Percentiles rank a stretch among this genome's conserved stretches.
phyloP scores from a whole-genome alignment of 106 monocot genomes.

The Xerophyta viscosa region DNA sequence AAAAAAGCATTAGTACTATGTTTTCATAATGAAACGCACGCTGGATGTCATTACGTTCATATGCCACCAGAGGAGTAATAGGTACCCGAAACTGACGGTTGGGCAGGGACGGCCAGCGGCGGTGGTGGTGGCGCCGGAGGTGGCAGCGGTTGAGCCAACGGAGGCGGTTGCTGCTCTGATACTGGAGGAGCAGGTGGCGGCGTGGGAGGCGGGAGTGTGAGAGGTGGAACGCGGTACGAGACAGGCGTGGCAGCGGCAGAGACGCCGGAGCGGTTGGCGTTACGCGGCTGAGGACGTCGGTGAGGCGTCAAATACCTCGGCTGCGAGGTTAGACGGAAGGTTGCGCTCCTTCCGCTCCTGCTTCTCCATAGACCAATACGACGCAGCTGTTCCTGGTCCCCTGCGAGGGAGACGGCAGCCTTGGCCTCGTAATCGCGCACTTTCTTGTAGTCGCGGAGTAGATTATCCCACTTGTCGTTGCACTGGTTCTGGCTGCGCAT shows the following conservation, averaged over 20 bases:
- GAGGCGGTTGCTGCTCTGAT: background rate
- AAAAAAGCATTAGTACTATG: background rate
- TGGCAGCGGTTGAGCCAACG: background rate
- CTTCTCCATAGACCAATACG: conserved; percentile 77
- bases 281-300: conserved; percentile 61
- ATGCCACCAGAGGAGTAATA: background rate
- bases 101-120: conserved; percentile 2
- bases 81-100: conserved; percentile 48
- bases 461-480: conserved; percentile 93
- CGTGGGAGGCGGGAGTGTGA: conserved; percentile 6
- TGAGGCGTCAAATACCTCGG: conserved; percentile 65
- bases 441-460: conserved; percentile 80
- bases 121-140: conserved; percentile 4
- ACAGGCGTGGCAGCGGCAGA: background rate
- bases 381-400: background rate
- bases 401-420: background rate
- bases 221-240: background rate
- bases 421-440: conserved; percentile 40
- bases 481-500: conserved; percentile 83
- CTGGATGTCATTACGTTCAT: background rate
- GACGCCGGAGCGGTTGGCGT: conserved; percentile 22
- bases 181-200: background rate
- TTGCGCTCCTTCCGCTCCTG: conserved; percentile 57
- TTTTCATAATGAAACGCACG: background rate
- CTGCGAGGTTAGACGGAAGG: conserved; percentile 70